Percentiles rank a stretch among this genome's conserved stretches.
Conservation (phyloP, 441 rosid genomes). For the Rhodomyrtus psidioides region DNA sequence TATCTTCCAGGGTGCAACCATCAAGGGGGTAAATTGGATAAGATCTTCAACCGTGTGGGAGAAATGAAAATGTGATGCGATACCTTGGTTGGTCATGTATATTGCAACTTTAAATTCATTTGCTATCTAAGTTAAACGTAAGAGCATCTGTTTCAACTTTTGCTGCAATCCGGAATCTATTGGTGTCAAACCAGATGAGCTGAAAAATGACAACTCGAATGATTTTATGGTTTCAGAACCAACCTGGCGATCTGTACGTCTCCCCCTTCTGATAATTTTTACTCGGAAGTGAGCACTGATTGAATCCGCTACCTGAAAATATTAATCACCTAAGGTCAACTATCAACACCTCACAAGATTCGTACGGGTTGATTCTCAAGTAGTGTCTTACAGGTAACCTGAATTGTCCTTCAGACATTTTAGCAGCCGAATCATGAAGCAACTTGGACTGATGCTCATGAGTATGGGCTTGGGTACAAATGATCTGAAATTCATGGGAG, state of each 20-base stretch:
- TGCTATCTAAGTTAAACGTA: slow-evolving; percentile 73
- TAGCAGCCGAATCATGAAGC: slow-evolving; percentile 86
- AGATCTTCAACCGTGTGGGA: neutral
- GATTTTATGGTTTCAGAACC: neutral
- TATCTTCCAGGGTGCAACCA: neutral
- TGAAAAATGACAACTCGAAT: neutral
- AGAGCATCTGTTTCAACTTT: slow-evolving; percentile 92
- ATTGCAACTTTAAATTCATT: slow-evolving; percentile 93
- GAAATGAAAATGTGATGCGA: neutral
- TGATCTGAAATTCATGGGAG: slow-evolving; percentile 39
- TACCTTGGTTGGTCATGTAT: slow-evolving; percentile 94
- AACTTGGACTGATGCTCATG: slow-evolving; percentile 83
- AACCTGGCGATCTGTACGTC: slow-evolving; percentile 95
- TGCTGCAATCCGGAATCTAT: slow-evolving; percentile 48
- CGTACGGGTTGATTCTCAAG: neutral
- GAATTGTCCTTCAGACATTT: slow-evolving; percentile 95
- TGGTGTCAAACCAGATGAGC: neutral
- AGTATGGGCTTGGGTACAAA: slow-evolving; percentile 84
- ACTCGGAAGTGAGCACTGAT: slow-evolving; percentile 90
- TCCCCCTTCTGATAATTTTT: slow-evolving; percentile 92
- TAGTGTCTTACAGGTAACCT: slow-evolving; percentile 49
- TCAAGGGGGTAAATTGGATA: neutral
- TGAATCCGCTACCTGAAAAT: slow-evolving; percentile 75
- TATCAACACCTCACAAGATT: neutral
- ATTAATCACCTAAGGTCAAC: neutral